phyloP scores from a whole-genome alignment of 2,329 filamentous ascomycete species.

The Hymenoscyphus fraxineus region DNA sequence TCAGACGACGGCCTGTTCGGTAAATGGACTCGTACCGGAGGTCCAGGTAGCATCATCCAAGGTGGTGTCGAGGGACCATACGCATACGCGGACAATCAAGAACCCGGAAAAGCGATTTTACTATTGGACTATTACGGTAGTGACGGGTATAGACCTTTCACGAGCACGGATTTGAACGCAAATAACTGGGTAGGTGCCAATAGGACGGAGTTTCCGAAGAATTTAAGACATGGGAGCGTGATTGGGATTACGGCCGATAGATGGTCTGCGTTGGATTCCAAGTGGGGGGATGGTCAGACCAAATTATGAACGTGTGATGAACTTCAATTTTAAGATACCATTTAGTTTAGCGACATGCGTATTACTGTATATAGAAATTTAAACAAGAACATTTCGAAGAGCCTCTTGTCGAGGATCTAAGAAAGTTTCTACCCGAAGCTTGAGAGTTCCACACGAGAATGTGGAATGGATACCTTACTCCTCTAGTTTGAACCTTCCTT shows the following conservation, averaged over 20 bases:
- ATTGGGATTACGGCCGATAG: constrained; percentile 44
- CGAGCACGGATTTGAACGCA: constrained; percentile 41
- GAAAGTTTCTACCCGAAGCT: too few species aligned
- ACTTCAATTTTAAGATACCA: too few species aligned
- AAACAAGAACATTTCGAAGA: too few species aligned
- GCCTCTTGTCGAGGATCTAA: too few species aligned
- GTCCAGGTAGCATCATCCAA: constrained; percentile 41
- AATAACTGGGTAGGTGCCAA: constrained; percentile 47
- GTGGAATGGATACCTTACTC: too few species aligned
- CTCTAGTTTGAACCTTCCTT: too few species aligned
- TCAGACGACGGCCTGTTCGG: constrained; percentile 48
- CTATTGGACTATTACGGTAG: constrained; percentile 47
- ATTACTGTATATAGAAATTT: too few species aligned
- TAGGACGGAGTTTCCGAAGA: constrained; percentile 42
- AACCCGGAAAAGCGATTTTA: constrained; percentile 41
- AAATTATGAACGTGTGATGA: too few species aligned
- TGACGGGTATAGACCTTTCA: constrained; percentile 49
- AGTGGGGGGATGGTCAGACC: constrained; percentile 31
- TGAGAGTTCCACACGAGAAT: too few species aligned
- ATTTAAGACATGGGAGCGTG: constrained; percentile 50
- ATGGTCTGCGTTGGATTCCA: constrained; percentile 40
- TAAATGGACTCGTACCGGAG: constrained; percentile 48
- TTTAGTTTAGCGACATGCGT: too few species aligned
- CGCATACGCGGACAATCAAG: constrained; percentile 42
- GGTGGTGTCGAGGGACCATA: constrained; percentile 44